Conservation (phyloP, 768 basidiomycete species). For the Coprinopsis strossmayeri region DNA sequence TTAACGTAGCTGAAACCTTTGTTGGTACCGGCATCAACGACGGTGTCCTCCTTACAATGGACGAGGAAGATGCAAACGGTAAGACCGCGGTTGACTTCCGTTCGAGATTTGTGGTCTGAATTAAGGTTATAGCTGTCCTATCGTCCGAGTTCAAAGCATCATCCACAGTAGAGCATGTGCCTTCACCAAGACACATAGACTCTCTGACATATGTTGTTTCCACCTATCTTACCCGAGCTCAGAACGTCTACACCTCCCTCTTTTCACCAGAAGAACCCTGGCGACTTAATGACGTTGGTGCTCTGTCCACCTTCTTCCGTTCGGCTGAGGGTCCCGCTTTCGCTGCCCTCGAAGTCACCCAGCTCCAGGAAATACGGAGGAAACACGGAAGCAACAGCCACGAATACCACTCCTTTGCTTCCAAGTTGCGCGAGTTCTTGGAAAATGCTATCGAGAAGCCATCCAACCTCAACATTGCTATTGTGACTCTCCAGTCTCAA, state of each 20-base stretch:
- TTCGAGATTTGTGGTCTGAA: conserved; percentile 6
- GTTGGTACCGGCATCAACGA: conserved; percentile 50
- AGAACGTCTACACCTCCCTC: conserved; percentile 49
- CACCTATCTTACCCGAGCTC: conserved; percentile 53
- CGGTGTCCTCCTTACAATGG: conserved; percentile 49
- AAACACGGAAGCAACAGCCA: conserved; percentile 45
- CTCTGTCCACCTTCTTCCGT: conserved; percentile 48
- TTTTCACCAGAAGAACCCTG: conserved; percentile 29
- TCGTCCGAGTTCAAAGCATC: conserved; percentile 34
- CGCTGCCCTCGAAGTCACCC: conserved; percentile 54
- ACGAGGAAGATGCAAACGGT: conserved; percentile 54
- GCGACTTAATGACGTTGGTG: conserved; percentile 23
- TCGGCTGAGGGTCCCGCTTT: conserved; percentile 46
- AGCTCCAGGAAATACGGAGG: conserved; percentile 41
- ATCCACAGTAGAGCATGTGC: conserved; percentile 39
- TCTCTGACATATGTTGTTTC: conserved; percentile 49
- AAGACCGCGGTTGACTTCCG: conserved; percentile 14
- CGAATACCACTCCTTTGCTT: conserved; percentile 42
- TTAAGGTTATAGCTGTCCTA: conserved; percentile 41
- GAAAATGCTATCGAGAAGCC: conserved; percentile 30
- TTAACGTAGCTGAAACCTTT: conserved; percentile 36
- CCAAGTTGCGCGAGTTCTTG: conserved; percentile 43
- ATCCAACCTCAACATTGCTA: conserved; percentile 36
- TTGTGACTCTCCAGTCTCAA: conserved; percentile 39
- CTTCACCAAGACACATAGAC: conserved; percentile 23